phyloP scores from a whole-genome alignment of 1,284 basidiomycete species.

The Rhodotorula sp. region DNA sequence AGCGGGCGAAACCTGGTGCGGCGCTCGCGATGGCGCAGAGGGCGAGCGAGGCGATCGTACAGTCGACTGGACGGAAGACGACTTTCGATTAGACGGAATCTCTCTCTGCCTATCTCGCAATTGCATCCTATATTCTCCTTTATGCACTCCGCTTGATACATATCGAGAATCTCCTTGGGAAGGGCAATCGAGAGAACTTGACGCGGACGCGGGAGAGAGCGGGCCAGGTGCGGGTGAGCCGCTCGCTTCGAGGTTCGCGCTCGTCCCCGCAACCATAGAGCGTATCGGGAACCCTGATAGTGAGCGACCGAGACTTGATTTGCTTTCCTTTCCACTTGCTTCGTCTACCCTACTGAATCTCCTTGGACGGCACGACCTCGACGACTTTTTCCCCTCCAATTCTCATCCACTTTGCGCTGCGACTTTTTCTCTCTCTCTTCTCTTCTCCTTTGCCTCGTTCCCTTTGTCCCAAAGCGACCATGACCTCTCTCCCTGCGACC shows the following conservation, averaged over 20 bases:
- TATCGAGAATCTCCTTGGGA: too few species aligned
- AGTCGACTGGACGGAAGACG: conserved; percentile 75
- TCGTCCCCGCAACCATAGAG: neutral
- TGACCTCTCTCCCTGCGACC: conserved; percentile 5
- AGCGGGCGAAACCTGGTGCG: conserved; percentile 78
- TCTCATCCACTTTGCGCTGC: neutral
- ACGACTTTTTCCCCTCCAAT: neutral
- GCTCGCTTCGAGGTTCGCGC: neutral
- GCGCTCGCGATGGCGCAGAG: conserved; percentile 84
- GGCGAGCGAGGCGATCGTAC: conserved; percentile 78
- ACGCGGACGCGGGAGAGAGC: neutral
- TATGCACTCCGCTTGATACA: too few species aligned
- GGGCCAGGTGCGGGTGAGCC: neutral
- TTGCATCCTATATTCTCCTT: neutral
- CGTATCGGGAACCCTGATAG: neutral
- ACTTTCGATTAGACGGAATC: conserved; percentile 57
- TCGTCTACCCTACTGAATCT: too few species aligned
- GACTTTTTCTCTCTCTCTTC: neutral
- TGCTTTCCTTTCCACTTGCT: too few species aligned
- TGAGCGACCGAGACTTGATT: neutral
- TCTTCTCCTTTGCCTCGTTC: neutral
- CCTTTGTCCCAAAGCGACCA: neutral
- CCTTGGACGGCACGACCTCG: neutral
- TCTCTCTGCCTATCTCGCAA: too few species aligned
- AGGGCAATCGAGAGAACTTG: neutral